Evolutionary conservation across 75 land plant genomes (phyloP).

Genomic region (Cupressus sempervirens): DNA sequence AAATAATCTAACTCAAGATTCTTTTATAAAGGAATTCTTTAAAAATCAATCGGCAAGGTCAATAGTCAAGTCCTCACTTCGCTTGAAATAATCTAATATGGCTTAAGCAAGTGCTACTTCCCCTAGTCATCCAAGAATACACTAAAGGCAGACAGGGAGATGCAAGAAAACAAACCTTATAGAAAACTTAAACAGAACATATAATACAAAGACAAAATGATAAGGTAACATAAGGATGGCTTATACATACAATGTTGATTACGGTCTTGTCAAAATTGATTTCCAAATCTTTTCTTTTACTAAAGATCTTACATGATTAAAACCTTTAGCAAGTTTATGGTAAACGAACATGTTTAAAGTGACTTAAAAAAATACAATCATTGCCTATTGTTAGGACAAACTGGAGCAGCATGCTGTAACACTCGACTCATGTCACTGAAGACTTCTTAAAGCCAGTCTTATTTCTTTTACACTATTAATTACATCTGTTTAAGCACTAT

Average conservation of each 20-base stretch:
- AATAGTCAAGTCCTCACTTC: not conserved
- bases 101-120: not conserved
- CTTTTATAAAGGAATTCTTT: not conserved
- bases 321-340: not conserved
- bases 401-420: not conserved
- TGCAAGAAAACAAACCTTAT: no score
- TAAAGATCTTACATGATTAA: no score
- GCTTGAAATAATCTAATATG: not conserved
- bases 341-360: no score
- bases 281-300: not conserved
- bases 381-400: not conserved
- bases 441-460: no score
- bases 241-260: not conserved
- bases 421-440: no score
- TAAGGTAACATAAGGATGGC: not conserved
- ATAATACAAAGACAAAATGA: not conserved
- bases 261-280: not conserved
- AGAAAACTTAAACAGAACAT: no score
- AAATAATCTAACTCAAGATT: no score
- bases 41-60: not conserved
- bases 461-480: no score
- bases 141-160: no score
- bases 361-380: not conserved
- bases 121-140: no score
- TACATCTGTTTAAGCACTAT: no score